These are phyloP conservation scores for Botrytis fabae DNA, from an alignment of 2,329 filamentous ascomycete genomes.

Conservation along the genomic window DNA sequence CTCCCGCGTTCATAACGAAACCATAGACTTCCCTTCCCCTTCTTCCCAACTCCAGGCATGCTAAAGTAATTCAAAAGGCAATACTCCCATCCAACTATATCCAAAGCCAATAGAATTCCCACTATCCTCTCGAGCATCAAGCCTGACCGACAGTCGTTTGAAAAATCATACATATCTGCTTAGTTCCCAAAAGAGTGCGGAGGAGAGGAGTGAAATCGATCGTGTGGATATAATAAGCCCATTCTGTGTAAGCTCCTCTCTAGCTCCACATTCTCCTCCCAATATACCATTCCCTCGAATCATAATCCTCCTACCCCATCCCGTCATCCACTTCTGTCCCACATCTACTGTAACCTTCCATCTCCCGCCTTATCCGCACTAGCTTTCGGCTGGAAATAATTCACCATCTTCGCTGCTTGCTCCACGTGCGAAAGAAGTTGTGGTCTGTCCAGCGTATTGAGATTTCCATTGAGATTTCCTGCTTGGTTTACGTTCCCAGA, in stretches of 20 bases:
- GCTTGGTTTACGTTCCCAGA: not conserved
- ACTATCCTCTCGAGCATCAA: not conserved
- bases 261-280: not conserved
- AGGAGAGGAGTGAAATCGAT: rapidly evolving
- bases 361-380: not conserved
- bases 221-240: not conserved
- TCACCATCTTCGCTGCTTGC: not conserved
- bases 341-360: conserved; percentile 3
- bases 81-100: not conserved
- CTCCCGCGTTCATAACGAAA: not conserved
- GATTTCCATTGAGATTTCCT: not conserved
- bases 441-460: too few species aligned
- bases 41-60: not conserved
- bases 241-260: not conserved
- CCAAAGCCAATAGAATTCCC: not conserved
- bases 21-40: not conserved
- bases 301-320: too few species aligned
- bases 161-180: not conserved
- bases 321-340: rapidly evolving
- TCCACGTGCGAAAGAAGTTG: not conserved
- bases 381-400: conserved; percentile 9
- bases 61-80: not conserved
- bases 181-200: not conserved
- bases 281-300: not conserved
- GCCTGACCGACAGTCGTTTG: not conserved